Conservation (phyloP, 768 basidiomycete species). For the Termitomyces sp. region DNA sequence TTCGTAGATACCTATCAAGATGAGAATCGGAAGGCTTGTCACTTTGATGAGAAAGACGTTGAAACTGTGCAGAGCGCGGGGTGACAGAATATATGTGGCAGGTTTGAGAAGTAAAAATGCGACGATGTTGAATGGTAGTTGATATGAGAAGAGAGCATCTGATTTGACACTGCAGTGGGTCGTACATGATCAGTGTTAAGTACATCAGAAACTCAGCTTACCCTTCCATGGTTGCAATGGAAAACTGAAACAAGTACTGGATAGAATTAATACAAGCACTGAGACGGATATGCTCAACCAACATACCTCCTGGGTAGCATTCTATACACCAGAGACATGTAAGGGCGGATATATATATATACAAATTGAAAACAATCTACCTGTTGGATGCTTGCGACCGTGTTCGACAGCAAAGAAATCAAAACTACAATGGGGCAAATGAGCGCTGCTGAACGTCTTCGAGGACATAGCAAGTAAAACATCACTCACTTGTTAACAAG, state of each 20-base stretch:
- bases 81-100: conserved; percentile 68
- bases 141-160: conserved; percentile 88
- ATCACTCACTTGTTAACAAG: conserved; percentile 67
- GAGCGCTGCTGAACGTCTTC: no score
- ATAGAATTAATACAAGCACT: conserved; percentile 40
- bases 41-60: conserved; percentile 86
- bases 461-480: background rate
- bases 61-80: conserved; percentile 73
- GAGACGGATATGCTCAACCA: background rate
- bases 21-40: conserved; percentile 78
- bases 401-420: conserved; percentile 67
- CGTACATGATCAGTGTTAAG: conserved; percentile 1
- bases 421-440: background rate
- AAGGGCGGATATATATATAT: background rate
- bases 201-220: conserved; percentile 23
- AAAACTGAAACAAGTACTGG: conserved; percentile 83
- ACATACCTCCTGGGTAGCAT: conserved; percentile 45
- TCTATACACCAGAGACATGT: conserved; percentile 22
- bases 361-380: conserved; percentile 23
- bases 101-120: conserved; percentile 83
- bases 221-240: conserved; percentile 89
- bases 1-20: conserved; percentile 79
- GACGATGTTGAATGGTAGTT: conserved; percentile 84
- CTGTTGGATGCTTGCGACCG: conserved; percentile 78
- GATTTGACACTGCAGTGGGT: conserved; percentile 64